A percentile compares a stretch with the other conserved stretches of the same genome.
These are phyloP conservation scores for Neurospora tetrasperma DNA, from an alignment of 495 filamentous ascomycete genomes.

Conservation along the genomic window DNA sequence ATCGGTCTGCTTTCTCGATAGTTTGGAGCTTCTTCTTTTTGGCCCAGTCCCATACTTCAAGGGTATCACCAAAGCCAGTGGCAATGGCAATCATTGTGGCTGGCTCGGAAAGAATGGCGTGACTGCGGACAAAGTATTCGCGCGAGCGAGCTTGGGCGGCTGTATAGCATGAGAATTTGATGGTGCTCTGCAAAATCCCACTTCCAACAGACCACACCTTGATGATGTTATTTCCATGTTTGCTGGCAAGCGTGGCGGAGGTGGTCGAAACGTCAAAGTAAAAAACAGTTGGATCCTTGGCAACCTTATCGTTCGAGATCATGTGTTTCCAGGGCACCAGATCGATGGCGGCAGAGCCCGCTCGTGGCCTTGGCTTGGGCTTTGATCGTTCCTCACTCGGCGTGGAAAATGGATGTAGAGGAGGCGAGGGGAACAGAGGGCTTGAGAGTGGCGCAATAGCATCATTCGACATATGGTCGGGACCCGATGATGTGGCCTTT, in stretches of 20 bases:
- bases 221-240: conserved; percentile 30
- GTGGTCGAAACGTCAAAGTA: conserved; percentile 22
- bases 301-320: conserved; percentile 13
- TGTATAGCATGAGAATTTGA: conserved; percentile 27
- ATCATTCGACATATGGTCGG: conserved; percentile 6
- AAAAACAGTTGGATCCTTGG: conserved; percentile 21
- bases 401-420: not conserved
- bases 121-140: conserved; percentile 30
- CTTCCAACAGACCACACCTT: conserved; percentile 25
- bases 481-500: not conserved
- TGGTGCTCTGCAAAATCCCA: conserved; percentile 17
- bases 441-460: not conserved
- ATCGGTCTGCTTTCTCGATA: conserved; percentile 25
- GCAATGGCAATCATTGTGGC: conserved; percentile 24
- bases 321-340: conserved; percentile 21
- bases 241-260: conserved; percentile 16
- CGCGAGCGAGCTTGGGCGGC: conserved; percentile 24
- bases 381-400: conserved; percentile 1
- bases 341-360: conserved; percentile 3
- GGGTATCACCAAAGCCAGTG: conserved; percentile 23
- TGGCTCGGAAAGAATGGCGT: conserved; percentile 27
- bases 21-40: conserved; percentile 25
- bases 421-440: not conserved
- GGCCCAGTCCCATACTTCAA: conserved; percentile 30
- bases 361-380: conserved; percentile 5